These are phyloP conservation scores for Ustilago xerochloae DNA, from an alignment of 1,284 basidiomycete genomes.

Conservation along the genomic window DNA sequence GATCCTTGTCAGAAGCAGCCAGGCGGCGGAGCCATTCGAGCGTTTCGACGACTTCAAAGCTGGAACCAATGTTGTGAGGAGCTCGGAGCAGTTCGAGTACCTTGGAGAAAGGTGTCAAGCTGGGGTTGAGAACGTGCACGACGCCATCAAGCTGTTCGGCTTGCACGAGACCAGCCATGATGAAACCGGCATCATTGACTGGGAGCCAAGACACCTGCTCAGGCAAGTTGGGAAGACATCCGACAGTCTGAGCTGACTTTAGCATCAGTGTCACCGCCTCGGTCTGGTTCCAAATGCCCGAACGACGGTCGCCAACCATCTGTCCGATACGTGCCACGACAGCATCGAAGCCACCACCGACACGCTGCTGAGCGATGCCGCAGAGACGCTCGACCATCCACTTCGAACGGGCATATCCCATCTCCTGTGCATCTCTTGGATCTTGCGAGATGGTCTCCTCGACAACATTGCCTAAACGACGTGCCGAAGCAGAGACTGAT, in stretches of 20 bases:
- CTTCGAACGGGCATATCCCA: conserved; percentile 74
- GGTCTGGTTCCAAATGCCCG: conserved; percentile 75
- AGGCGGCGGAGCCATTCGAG: conserved; percentile 72
- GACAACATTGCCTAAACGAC: conserved; percentile 62
- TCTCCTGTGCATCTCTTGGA: conserved; percentile 69
- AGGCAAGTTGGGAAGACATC: conserved; percentile 71
- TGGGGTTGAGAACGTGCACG: conserved; percentile 26
- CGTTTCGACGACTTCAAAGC: conserved; percentile 80
- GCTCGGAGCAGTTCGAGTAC: conserved; percentile 75
- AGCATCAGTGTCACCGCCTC: conserved; percentile 71
- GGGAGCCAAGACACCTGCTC: conserved; percentile 74
- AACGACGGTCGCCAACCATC: conserved; percentile 73
- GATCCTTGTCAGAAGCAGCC: conserved; percentile 70
- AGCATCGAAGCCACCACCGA: conserved; percentile 22
- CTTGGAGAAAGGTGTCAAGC: conserved; percentile 68
- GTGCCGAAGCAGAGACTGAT: conserved; percentile 70
- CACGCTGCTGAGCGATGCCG: conserved; percentile 68
- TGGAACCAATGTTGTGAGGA: conserved; percentile 74
- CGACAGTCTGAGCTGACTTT: conserved; percentile 70
- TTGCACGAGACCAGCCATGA: conserved; percentile 72
- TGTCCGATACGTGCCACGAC: conserved; percentile 69
- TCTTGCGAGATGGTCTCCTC: conserved; percentile 69
- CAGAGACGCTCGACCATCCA: conserved; percentile 75
- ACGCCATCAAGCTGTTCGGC: conserved; percentile 4
- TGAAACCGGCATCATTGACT: conserved; percentile 73